Evolutionary conservation across 2,329 filamentous ascomycete genomes (phyloP).

Genomic region (Arthrocladium fulminans): DNA sequence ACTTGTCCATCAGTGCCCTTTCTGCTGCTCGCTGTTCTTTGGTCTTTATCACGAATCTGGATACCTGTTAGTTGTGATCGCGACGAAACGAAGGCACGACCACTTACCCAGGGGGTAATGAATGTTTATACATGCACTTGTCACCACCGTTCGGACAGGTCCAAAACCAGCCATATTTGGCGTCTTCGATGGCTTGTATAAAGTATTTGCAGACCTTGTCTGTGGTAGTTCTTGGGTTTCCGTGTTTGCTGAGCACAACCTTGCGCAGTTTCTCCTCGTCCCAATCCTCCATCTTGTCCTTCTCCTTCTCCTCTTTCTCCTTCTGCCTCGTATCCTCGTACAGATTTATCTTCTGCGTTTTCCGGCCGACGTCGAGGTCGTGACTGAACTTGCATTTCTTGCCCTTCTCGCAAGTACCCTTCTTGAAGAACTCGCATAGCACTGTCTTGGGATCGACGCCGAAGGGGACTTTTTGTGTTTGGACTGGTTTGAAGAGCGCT

Average conservation of each 20-base stretch:
- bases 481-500: constrained; percentile 79
- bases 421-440: constrained; percentile 92
- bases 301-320: constrained; percentile 60
- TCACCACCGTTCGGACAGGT: constrained; percentile 91
- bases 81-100: constrained; percentile 8
- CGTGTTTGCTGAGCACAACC: constrained; percentile 91
- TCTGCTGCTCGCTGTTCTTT: constrained; percentile 93
- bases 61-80: constrained; percentile 17
- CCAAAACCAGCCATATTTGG: constrained; percentile 99
- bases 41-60: constrained; percentile 89
- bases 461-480: constrained; percentile 96
- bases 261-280: constrained; percentile 90
- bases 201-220: constrained; percentile 99
- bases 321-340: constrained; percentile 75
- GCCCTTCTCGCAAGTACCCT: constrained; percentile 94
- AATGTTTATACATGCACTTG: constrained; percentile 98
- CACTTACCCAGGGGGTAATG: constrained; percentile 81
- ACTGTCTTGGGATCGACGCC: constrained; percentile 98
- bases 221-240: constrained; percentile 87
- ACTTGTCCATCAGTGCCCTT: constrained; percentile 93
- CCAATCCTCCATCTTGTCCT: constrained; percentile 95
- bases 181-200: constrained; percentile 92
- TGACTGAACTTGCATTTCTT: constrained; percentile 98
- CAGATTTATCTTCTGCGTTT: constrained; percentile 82
- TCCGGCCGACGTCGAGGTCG: constrained; percentile 79